Evolutionary conservation across 2,329 filamentous ascomycete species (phyloP).

Genomic region (Aspergillus nomiae): DNA sequence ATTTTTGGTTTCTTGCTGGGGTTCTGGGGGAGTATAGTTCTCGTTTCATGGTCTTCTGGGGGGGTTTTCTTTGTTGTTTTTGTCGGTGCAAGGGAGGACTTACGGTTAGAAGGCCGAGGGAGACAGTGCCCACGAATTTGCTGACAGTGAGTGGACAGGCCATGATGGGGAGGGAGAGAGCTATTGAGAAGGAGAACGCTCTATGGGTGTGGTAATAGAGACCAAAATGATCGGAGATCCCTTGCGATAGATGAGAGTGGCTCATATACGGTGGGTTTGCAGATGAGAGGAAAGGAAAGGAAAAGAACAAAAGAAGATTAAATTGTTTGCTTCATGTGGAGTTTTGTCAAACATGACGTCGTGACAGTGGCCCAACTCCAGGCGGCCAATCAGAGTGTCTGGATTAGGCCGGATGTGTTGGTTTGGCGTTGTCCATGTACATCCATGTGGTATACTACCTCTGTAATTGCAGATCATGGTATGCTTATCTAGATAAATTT

Average conservation of each 20-base stretch:
- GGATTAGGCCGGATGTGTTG: neutral
- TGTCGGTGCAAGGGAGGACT: slow-evolving; percentile 35
- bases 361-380: neutral
- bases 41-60: neutral
- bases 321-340: neutral
- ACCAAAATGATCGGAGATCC: neutral
- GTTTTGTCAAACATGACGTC: slow-evolving; percentile 4
- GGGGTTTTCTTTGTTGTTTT: neutral
- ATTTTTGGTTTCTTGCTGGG: neutral
- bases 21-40: neutral
- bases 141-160: slow-evolving; percentile 71
- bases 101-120: slow-evolving; percentile 85
- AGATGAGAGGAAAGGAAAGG: neutral
- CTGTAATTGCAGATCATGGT: neutral
- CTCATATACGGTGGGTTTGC: neutral
- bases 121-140: slow-evolving; percentile 93
- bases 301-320: neutral
- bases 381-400: neutral
- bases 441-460: neutral
- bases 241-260: neutral
- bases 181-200: neutral
- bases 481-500: neutral
- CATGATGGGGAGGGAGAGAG: slow-evolving; percentile 50
- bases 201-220: neutral
- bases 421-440: neutral